Evolutionary conservation across 2,329 filamentous ascomycete genomes (phyloP).

Genomic region (Fusarium globosum): DNA sequence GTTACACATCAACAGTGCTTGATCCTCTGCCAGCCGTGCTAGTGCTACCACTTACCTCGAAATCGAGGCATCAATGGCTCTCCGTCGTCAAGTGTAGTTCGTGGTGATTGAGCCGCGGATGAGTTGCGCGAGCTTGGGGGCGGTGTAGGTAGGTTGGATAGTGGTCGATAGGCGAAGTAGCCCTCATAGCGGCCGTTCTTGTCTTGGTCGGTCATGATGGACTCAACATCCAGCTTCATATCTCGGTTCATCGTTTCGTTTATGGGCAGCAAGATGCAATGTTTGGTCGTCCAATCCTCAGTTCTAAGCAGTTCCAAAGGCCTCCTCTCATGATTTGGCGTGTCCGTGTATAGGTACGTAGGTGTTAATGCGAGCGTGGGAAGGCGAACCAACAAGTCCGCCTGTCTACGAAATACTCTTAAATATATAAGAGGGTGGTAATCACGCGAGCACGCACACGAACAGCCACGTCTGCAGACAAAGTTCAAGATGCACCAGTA

Average conservation of each 20-base stretch:
- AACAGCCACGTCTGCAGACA: conserved; percentile 34
- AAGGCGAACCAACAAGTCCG: conserved; percentile 19
- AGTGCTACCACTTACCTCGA: conserved; percentile 49
- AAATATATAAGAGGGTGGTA: conserved; percentile 27
- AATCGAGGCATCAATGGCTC: conserved; percentile 55
- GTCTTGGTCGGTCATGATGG: conserved; percentile 28
- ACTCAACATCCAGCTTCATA: conserved; percentile 33
- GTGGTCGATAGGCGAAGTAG: conserved; percentile 73
- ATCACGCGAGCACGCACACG: conserved; percentile 45
- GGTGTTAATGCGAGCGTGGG: conserved; percentile 14
- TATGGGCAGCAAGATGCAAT: conserved; percentile 17
- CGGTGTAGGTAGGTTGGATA: conserved; percentile 75
- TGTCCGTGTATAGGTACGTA: conserved; percentile 11
- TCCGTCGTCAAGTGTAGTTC: conserved; percentile 56
- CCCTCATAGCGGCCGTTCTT: conserved; percentile 50
- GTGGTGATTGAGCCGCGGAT: conserved; percentile 58
- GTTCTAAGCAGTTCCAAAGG: conserved; percentile 33
- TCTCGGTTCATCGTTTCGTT: conserved; percentile 37
- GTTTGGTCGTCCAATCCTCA: conserved; percentile 37
- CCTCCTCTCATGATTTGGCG: conserved; percentile 42
- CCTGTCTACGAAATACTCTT: conserved; percentile 38
- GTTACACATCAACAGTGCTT: background rate
- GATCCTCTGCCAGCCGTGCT: background rate
- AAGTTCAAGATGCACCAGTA: conserved; percentile 26
- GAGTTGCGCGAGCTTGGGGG: conserved; percentile 64